Evolutionary conservation across 2,329 filamentous ascomycete species (phyloP).

Genomic region (Colletotrichum gigasporum): DNA sequence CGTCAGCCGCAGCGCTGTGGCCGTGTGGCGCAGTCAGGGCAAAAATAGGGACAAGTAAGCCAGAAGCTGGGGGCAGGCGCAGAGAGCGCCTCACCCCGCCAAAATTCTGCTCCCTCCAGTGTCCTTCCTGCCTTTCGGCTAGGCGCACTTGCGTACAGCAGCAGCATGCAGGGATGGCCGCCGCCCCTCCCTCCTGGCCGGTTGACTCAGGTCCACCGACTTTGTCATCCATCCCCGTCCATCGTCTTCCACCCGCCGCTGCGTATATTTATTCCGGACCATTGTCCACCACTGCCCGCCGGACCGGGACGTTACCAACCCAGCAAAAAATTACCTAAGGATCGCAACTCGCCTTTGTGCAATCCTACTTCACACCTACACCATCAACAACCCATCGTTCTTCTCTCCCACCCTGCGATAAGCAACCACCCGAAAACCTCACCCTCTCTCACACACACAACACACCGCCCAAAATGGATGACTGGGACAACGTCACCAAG

Average conservation of each 20-base stretch:
- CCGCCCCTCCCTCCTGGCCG: slow-evolving; percentile 36
- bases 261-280: slow-evolving; percentile 28
- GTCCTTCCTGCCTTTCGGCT: not conserved
- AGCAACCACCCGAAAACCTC: not conserved
- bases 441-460: slow-evolving; percentile 23
- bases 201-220: slow-evolving; percentile 40
- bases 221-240: slow-evolving; percentile 40
- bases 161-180: slow-evolving; percentile 28
- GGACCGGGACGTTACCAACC: slow-evolving; percentile 9
- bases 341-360: not conserved
- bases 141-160: not conserved
- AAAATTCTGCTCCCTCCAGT: not conserved
- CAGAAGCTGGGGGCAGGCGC: not conserved
- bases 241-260: slow-evolving; percentile 35
- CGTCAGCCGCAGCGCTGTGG: not conserved
- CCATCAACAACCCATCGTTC: no score
- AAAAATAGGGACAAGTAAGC: not conserved
- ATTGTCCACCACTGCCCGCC: slow-evolving; percentile 7
- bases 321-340: slow-evolving; percentile 16
- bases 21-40: slow-evolving; percentile 16
- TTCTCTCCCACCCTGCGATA: not conserved
- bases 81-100: slow-evolving; percentile 7
- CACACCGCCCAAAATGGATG: slow-evolving; percentile 68
- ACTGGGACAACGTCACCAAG: slow-evolving; percentile 91
- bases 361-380: not conserved